A percentile compares a stretch with the other conserved stretches of the same genome.
Conservation (phyloP, 805 yeast species). For the Ogataea haglerorum region DNA sequence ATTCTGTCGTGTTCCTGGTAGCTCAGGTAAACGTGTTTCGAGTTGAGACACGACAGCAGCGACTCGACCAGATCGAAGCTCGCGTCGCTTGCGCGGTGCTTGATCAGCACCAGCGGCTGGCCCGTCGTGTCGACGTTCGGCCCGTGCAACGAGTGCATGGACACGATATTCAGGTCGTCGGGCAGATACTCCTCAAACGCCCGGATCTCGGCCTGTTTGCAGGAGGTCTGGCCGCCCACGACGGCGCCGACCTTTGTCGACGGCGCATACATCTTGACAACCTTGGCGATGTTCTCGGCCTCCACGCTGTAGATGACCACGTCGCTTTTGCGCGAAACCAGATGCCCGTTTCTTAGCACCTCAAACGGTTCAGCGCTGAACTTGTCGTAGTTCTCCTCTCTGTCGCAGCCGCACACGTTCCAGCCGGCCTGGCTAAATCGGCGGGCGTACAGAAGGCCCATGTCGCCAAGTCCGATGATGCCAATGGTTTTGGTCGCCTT, state of each 20-base stretch:
- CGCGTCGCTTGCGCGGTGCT: slow-evolving; percentile 60
- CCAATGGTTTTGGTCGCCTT: slow-evolving; percentile 59
- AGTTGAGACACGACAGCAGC: slow-evolving; percentile 67
- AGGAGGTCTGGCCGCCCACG: slow-evolving; percentile 98
- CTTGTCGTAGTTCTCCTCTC: slow-evolving; percentile 57
- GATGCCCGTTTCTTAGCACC: slow-evolving; percentile 75
- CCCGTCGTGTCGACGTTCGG: slow-evolving; percentile 86
- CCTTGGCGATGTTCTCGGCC: slow-evolving; percentile 74
- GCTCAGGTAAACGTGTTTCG: slow-evolving; percentile 70
- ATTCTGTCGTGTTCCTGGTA: slow-evolving; percentile 92
- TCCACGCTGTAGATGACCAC: slow-evolving; percentile 89
- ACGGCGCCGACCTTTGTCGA: slow-evolving; percentile 83
- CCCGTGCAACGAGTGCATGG: slow-evolving; percentile 92
- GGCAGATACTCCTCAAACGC: slow-evolving; percentile 83
- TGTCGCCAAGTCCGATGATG: slow-evolving; percentile 93
- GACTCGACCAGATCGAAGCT: slow-evolving; percentile 59
- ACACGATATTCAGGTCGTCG: slow-evolving; percentile 72
- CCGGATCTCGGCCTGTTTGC: slow-evolving; percentile 83
- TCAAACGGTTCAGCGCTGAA: slow-evolving; percentile 43
- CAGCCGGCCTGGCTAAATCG: slow-evolving; percentile 80
- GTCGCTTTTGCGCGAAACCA: slow-evolving; percentile 77
- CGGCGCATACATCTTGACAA: slow-evolving; percentile 77
- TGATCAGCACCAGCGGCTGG: slow-evolving; percentile 86
- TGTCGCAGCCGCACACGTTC: slow-evolving; percentile 85
- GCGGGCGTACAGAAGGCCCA: slow-evolving; percentile 88